Percentiles rank a stretch among this genome's conserved stretches.
Evolutionary conservation across 345 rosid genomes (phyloP).

Genomic region (Garcia nutans): DNA sequence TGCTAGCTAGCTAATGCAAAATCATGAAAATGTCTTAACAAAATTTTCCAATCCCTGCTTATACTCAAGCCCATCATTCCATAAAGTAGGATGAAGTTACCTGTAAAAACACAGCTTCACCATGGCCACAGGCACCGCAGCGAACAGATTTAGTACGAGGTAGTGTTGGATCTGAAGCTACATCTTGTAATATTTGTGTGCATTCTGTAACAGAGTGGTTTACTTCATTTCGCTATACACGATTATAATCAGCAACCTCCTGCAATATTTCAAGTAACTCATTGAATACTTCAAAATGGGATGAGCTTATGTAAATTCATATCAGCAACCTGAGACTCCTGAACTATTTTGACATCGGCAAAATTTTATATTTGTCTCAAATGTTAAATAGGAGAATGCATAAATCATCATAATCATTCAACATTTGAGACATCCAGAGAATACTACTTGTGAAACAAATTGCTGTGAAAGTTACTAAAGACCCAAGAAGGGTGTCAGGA

Average conservation of each 20-base stretch:
- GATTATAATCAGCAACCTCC: slow-evolving; percentile 50
- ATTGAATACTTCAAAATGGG: not conserved
- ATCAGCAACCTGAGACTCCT: no score
- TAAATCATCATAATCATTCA: no score
- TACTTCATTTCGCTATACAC: slow-evolving; percentile 60
- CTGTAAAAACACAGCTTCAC: slow-evolving; percentile 69
- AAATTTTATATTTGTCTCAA: no score
- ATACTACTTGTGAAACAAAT: no score
- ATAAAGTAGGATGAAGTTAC: slow-evolving; percentile 12
- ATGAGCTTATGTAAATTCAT: not conserved
- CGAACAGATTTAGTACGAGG: slow-evolving; percentile 59
- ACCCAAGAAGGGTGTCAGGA: not conserved
- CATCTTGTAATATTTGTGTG: slow-evolving; percentile 53
- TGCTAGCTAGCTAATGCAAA: no score
- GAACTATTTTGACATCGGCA: no score
- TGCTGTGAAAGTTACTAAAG: not conserved
- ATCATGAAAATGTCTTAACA: no score
- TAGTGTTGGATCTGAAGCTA: slow-evolving; percentile 67
- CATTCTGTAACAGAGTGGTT: slow-evolving; percentile 53
- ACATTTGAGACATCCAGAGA: no score
- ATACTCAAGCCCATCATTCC: not conserved
- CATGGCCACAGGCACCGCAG: slow-evolving; percentile 46
- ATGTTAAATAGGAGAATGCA: no score
- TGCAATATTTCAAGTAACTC: slow-evolving; percentile 23
- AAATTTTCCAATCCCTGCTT: no score